A percentile compares a stretch with the other conserved stretches of the same genome.
These are phyloP conservation scores for Halophytophthora batemanensis DNA, from an alignment of 352 stramenopile species.

Conservation along the genomic window DNA sequence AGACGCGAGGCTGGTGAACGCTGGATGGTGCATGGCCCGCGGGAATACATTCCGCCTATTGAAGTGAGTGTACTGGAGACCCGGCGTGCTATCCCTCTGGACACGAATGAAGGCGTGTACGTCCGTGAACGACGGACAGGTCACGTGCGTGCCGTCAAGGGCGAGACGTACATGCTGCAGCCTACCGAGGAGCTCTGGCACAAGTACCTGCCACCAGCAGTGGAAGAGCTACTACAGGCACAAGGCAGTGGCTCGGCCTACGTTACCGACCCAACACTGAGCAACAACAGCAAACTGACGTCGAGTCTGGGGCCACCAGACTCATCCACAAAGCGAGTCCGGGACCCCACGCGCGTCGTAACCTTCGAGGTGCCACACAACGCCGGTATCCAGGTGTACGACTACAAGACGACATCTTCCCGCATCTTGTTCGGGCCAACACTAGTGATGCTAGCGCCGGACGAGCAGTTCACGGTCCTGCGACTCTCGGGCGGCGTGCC, in stretches of 20 bases:
- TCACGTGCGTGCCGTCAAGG: slow-evolving; percentile 68
- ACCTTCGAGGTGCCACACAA: slow-evolving; percentile 84
- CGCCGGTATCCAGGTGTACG: slow-evolving; percentile 77
- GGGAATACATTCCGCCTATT: slow-evolving; percentile 78
- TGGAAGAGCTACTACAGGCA: slow-evolving; percentile 60
- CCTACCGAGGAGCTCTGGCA: slow-evolving; percentile 73
- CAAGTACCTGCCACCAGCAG: slow-evolving; percentile 58
- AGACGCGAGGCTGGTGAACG: slow-evolving; percentile 65
- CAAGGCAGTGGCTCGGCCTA: slow-evolving; percentile 61
- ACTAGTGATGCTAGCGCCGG: slow-evolving; percentile 75
- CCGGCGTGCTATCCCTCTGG: slow-evolving; percentile 71
- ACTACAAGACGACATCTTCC: slow-evolving; percentile 81
- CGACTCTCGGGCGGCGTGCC: slow-evolving; percentile 62
- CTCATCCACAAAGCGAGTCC: slow-evolving; percentile 10
- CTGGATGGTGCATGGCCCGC: slow-evolving; percentile 79
- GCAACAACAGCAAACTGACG: slow-evolving; percentile 13
- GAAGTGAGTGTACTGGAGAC: slow-evolving; percentile 74
- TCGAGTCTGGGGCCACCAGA: slow-evolving; percentile 21
- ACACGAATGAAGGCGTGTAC: slow-evolving; percentile 80
- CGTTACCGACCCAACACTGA: slow-evolving; percentile 41
- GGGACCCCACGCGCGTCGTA: slow-evolving; percentile 65
- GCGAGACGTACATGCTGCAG: slow-evolving; percentile 81
- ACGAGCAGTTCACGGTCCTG: slow-evolving; percentile 83
- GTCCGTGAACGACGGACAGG: slow-evolving; percentile 76
- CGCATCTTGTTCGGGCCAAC: slow-evolving; percentile 80